Base-by-base conservation (phyloP, 2,329 filamentous ascomycete genomes). In the Aureobasidium sp. region DNA sequence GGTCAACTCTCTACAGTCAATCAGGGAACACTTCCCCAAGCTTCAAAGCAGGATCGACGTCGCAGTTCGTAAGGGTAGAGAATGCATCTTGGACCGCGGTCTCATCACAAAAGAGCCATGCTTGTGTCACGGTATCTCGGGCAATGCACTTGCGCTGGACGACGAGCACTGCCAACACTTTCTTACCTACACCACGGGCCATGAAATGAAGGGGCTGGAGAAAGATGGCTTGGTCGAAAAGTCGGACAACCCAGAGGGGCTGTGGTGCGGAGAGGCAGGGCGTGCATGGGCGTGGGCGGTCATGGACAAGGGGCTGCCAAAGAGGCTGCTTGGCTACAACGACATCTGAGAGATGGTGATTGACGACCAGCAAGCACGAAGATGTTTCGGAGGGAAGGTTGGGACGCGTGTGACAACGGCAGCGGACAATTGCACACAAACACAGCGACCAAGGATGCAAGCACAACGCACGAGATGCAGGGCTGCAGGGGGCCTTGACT, bases 61-160 rank as follows among this genome's bases (percentile, higher is more conserved):
- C 29, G 80, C 81, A 1, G 77, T 87, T 16, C 70, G 67, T 8
- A 80, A 77, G 54, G 83, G 79, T 2, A 75, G 81, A 60, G 77
- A 77, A 16, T 79, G 82, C 59, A 77, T 82, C 29, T 82, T 81
- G 78, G 77, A 81, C 64, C 77, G 81, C 48, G 85, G 85, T 0
- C 68, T 87, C 11, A 72, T 88, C 64, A 84, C 77, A 11, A 88
- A 88, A 65, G 82, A 85, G 67, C 84, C 85, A 1, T 86, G 82
- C 67, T 69, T 89, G 39, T 88, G 85, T 67, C 85, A 89, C 55
- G 73, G 85, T 0, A 83, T 87, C 32, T 78, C 83, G 14, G 84
- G 85, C 8, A 88, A 88, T 68, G 83, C 84, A 16, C 73, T 89
- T 67, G 82, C 78, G 61, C 75, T 82, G 34, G 73, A 77, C 36